A percentile compares a stretch with the other conserved stretches of the same genome.
phyloP scores from a whole-genome alignment of 805 yeast species.

The Lipomyces mesembrius region DNA sequence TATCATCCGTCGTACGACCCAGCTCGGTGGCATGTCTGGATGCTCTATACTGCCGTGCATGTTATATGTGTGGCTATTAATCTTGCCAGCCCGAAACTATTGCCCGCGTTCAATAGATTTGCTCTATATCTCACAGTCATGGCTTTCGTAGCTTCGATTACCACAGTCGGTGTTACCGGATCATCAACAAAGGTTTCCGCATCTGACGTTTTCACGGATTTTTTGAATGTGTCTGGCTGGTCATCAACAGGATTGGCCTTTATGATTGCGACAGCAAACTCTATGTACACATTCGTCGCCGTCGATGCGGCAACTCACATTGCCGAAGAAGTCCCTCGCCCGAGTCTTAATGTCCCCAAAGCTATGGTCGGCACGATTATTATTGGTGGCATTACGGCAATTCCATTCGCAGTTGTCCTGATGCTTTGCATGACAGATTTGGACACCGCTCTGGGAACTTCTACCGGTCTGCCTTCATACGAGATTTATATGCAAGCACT shows the following conservation, averaged over 20 bases:
- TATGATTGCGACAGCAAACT: slow-evolving; percentile 68
- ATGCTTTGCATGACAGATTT: slow-evolving; percentile 59
- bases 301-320: slow-evolving; percentile 73
- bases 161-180: slow-evolving; percentile 52
- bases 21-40: slow-evolving; percentile 51
- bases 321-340: slow-evolving; percentile 67
- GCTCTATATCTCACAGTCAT: slow-evolving; percentile 55
- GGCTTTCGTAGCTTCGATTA: slow-evolving; percentile 53
- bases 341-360: slow-evolving; percentile 61
- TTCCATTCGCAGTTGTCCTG: slow-evolving; percentile 29
- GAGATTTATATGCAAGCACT: slow-evolving; percentile 67
- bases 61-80: slow-evolving; percentile 40
- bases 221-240: slow-evolving; percentile 59
- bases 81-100: slow-evolving; percentile 21
- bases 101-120: slow-evolving; percentile 56
- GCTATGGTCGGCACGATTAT: slow-evolving; percentile 67
- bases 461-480: slow-evolving; percentile 65
- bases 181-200: slow-evolving; percentile 39
- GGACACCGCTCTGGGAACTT: slow-evolving; percentile 54
- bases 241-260: slow-evolving; percentile 59
- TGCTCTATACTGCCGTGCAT: slow-evolving; percentile 56
- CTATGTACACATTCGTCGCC: slow-evolving; percentile 71
- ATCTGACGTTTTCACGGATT: slow-evolving; percentile 53
- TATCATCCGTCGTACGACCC: slow-evolving; percentile 57
- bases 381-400: slow-evolving; percentile 63